Base-by-base conservation (phyloP, 2,329 filamentous ascomycete species). In the Neonectria hederae region DNA sequence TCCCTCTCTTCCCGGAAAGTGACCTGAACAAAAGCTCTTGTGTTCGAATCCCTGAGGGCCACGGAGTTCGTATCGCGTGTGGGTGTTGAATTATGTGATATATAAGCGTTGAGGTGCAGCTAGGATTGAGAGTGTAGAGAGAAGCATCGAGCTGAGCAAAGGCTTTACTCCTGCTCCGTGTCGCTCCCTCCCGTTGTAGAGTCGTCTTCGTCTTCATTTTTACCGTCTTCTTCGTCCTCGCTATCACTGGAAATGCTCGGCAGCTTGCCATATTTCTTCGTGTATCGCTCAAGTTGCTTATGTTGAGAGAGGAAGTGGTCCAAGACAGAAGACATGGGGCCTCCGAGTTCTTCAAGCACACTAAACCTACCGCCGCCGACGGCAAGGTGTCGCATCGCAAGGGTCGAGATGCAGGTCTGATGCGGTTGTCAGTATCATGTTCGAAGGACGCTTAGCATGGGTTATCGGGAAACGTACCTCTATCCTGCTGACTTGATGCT, bases 401-500 rank as follows among this genome's bases (percentile, higher is more conserved):
- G 86, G 0, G 92, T 93, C 32, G 91, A 92, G 71, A 94, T 87
- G 75, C 92, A 96, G 55, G 92, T 90, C 93, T 97, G 49, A 70
- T 58, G 10, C 17, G 30, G 21, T 43, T 14, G 65, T 79, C 70
- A 79, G 73, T 10, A 5, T 53, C 51, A 26, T 58, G 54, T 24
- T 22, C n/a, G 26, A 53, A 14, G 21, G 11, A 5, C 5, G 17
- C 24, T 28, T 21, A 21, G 17, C 3, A 38, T 10, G 9, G n/a
- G n/a, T 8, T 17, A 11, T 22, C 22, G 19, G 6, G 14, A 38
- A 62, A 55, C 90, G 80, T 83, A 97, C 94, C 89, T 99, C 96
- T 77, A 99, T 97, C 74, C 96, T 89, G 77, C 92, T 94, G 71
- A 99, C 92, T 84, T 97, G 94, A 76, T 98, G 94, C 77, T 97